Evolutionary conservation across 176 grass and related monocot genomes (phyloP).

Genomic region (Echinochloa phyllopogon): DNA sequence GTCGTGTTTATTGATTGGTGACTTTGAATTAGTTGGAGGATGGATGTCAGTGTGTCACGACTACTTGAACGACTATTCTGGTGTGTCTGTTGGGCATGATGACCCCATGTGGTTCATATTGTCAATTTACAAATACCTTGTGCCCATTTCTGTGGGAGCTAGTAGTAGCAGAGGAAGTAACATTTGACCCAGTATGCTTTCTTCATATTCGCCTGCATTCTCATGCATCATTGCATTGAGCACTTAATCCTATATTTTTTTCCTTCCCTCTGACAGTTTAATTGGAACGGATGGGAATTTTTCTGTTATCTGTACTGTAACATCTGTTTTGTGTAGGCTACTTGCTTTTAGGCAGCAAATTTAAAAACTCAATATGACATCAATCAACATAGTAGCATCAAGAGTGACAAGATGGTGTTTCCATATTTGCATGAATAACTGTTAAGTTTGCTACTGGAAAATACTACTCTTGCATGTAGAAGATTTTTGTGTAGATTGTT

Average conservation of each 20-base stretch:
- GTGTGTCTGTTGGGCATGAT: background rate
- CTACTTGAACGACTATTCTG: conserved; percentile 7
- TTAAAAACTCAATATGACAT: background rate
- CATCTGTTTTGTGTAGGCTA: background rate
- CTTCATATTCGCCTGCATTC: background rate
- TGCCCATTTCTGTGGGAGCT: background rate
- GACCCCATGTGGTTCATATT: conserved; percentile 6
- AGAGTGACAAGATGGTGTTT: background rate
- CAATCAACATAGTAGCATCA: background rate
- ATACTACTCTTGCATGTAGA: background rate
- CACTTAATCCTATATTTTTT: background rate
- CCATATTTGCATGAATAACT: background rate
- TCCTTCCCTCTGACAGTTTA: background rate
- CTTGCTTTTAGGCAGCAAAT: background rate
- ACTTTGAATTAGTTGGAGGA: conserved; percentile 16
- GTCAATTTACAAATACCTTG: conserved; percentile 7
- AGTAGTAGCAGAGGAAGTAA: conserved; percentile 13
- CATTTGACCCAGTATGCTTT: background rate
- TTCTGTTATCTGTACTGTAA: background rate
- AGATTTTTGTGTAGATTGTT: background rate
- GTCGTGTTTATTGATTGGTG: background rate
- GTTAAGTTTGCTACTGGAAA: background rate
- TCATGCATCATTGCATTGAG: background rate
- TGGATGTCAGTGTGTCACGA: background rate
- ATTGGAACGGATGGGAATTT: background rate